Percentiles rank a stretch among this genome's conserved stretches.
Conservation (phyloP, 148 eudicot species). For the Amaranthus hypochondriacus region DNA sequence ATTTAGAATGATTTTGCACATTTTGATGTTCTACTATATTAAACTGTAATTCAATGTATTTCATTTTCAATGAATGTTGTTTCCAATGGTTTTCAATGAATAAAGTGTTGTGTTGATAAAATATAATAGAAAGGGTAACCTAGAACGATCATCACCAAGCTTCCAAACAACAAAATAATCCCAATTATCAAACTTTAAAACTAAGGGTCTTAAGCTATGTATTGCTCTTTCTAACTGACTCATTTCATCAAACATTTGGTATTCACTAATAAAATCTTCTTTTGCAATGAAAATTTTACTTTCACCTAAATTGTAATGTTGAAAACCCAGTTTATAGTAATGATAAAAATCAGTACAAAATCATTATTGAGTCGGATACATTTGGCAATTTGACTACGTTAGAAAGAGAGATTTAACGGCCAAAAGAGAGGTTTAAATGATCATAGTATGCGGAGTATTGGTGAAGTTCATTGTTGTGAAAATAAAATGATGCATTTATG, state of each 20-base stretch:
- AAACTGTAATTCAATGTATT: too few relatives aligned
- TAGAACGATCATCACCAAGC: conserved; percentile 69
- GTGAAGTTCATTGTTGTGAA: too few relatives aligned
- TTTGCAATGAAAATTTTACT: neutral
- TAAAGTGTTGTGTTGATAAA: too few relatives aligned
- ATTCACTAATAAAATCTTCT: conserved; percentile 5
- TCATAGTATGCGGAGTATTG: too few relatives aligned
- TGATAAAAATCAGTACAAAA: conserved; percentile 12
- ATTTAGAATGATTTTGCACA: too few relatives aligned
- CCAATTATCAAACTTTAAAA: conserved; percentile 47
- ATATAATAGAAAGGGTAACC: conserved; percentile 31
- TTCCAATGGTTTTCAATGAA: too few relatives aligned
- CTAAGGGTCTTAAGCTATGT: conserved; percentile 48
- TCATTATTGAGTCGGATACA: conserved; percentile 29
- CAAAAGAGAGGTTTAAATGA: too few relatives aligned
- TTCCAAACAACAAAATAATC: conserved; percentile 83
- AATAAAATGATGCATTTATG: too few relatives aligned
- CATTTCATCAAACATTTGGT: conserved; percentile 40
- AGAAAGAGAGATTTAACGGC: too few relatives aligned
- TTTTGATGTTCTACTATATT: too few relatives aligned
- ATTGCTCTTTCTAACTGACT: conserved; percentile 44
- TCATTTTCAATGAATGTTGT: too few relatives aligned
- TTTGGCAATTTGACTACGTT: conserved; percentile 18
- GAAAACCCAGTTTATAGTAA: neutral
- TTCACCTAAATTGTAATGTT: neutral